Conservation (phyloP, 1,139 yeast genomes). For the Saccharomycopsis crataegensis region DNA sequence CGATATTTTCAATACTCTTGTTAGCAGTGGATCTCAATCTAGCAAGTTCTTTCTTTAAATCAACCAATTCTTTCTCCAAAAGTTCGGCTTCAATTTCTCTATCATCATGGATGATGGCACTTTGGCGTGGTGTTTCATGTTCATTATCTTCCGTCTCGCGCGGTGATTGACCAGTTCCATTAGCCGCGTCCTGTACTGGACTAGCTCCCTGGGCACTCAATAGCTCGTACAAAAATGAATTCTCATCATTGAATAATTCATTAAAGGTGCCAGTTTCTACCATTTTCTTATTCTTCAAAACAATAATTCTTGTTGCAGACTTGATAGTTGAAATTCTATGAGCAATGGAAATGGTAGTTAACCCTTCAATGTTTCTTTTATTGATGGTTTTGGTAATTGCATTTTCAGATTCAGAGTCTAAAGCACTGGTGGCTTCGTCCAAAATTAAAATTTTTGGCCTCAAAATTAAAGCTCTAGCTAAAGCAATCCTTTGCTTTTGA, state of each 20-base stretch:
- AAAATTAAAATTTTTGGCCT: constrained; percentile 55
- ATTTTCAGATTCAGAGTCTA: constrained; percentile 69
- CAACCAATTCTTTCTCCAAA: constrained; percentile 28
- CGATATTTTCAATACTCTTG: constrained; percentile 12
- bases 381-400: constrained; percentile 54
- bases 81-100: constrained; percentile 29
- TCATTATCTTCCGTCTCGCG: neutral
- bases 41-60: constrained; percentile 31
- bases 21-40: constrained; percentile 5
- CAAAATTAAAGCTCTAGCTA: constrained; percentile 66
- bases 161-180: too few species aligned
- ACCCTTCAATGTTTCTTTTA: constrained; percentile 59
- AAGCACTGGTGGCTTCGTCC: constrained; percentile 78
- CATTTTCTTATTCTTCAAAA: constrained; percentile 61
- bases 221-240: constrained; percentile 60
- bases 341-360: constrained; percentile 88
- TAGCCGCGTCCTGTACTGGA: neutral
- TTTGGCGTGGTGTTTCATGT: neutral
- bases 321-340: constrained; percentile 83
- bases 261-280: constrained; percentile 72
- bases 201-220: constrained; percentile 35
- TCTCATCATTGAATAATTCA: constrained; percentile 46
- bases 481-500: constrained; percentile 68
- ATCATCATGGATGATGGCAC: constrained; percentile 28
- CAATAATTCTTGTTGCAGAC: constrained; percentile 63